Conservation (phyloP, 2,329 filamentous ascomycete species). For the Exophiala oligosperma region DNA sequence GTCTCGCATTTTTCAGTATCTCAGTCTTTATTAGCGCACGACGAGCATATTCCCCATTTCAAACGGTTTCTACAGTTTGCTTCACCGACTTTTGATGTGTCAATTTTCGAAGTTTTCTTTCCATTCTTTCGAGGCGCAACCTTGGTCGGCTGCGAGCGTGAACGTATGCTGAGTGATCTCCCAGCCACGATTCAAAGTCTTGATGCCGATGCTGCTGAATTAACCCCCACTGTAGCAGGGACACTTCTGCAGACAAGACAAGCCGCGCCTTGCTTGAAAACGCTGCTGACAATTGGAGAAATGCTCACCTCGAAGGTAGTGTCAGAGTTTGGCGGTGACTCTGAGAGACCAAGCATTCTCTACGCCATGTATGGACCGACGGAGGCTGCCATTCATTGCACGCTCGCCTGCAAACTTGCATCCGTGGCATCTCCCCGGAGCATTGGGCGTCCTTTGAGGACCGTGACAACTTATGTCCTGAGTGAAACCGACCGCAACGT, state of each 20-base stretch:
- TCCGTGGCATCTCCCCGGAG: slow-evolving; percentile 60
- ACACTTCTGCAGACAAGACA: slow-evolving; percentile 69
- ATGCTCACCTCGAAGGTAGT: slow-evolving; percentile 82
- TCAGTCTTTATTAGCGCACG: slow-evolving; percentile 79
- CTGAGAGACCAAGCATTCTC: slow-evolving; percentile 61
- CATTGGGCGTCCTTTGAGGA: slow-evolving; percentile 77
- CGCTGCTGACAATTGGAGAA: slow-evolving; percentile 86
- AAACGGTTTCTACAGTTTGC: slow-evolving; percentile 86
- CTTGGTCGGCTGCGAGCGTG: slow-evolving; percentile 69
- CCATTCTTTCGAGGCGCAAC: slow-evolving; percentile 73
- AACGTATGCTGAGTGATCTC: slow-evolving; percentile 72
- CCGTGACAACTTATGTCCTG: slow-evolving; percentile 75
- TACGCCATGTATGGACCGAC: slow-evolving; percentile 96
- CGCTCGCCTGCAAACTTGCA: slow-evolving; percentile 65
- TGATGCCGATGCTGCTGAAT: slow-evolving; percentile 77
- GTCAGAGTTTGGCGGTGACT: slow-evolving; percentile 70
- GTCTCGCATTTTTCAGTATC: slow-evolving; percentile 78
- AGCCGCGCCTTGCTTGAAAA: slow-evolving; percentile 65
- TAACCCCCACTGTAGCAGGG: slow-evolving; percentile 84
- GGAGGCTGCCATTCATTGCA: slow-evolving; percentile 89
- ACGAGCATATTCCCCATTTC: slow-evolving; percentile 74
- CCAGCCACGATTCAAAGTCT: slow-evolving; percentile 64
- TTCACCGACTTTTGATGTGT: slow-evolving; percentile 90
- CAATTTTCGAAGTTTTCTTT: slow-evolving; percentile 93
- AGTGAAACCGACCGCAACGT: slow-evolving; percentile 48